A percentile compares a stretch with the other conserved stretches of the same genome.
Conservation (phyloP, 257 asterid genomes). For the Cynanchum wilfordii region DNA sequence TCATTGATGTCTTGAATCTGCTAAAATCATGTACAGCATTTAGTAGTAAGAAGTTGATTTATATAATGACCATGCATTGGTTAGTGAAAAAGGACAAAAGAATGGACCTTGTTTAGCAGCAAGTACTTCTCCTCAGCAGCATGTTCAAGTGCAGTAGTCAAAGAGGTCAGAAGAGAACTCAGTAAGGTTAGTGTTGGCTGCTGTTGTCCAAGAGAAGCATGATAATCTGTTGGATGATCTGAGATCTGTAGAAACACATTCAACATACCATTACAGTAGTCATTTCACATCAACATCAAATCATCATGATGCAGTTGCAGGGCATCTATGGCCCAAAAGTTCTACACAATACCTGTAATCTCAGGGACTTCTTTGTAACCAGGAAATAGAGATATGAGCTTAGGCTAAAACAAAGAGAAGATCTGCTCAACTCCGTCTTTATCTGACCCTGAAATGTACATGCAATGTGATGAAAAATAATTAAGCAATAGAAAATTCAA, state of each 20-base stretch:
- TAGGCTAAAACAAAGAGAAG: conserved; percentile 82
- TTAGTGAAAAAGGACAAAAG: neutral
- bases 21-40: neutral
- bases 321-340: neutral
- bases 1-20: conserved; percentile 93
- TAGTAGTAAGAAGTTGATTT: neutral
- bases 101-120: conserved; percentile 70
- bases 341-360: conserved; percentile 57
- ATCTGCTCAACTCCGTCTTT: conserved; percentile 62
- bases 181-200: conserved; percentile 70
- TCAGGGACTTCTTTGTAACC: conserved; percentile 65
- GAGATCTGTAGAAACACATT: conserved; percentile 48
- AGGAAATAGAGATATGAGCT: conserved; percentile 87
- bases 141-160: conserved; percentile 63
- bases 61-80: neutral
- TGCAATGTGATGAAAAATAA: conserved; percentile 8
- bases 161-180: conserved; percentile 54
- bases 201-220: conserved; percentile 49
- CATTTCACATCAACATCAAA: neutral
- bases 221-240: conserved; percentile 46
- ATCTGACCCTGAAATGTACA: conserved; percentile 44
- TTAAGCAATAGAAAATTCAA: conserved; percentile 4
- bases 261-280: neutral
- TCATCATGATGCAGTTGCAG: neutral
- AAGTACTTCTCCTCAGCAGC: conserved; percentile 78